Evolutionary conservation across 345 rosid species (phyloP).

Genomic region (Gossypium stocksii): DNA sequence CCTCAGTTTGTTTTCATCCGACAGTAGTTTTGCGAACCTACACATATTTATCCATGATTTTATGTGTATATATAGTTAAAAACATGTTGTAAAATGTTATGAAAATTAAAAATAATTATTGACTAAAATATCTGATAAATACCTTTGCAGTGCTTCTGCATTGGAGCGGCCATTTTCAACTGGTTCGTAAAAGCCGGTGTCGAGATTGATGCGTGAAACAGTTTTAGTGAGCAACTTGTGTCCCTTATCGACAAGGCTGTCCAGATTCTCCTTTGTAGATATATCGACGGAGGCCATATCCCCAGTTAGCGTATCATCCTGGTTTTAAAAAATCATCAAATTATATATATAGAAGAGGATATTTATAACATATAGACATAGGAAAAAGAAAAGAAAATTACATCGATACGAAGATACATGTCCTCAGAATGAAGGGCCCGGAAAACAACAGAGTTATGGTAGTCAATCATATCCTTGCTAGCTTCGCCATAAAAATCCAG

Average conservation of each 20-base stretch:
- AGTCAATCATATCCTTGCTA: constrained; percentile 57
- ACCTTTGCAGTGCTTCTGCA: constrained; percentile 58
- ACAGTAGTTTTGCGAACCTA: constrained; percentile 51
- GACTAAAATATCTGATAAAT: background rate
- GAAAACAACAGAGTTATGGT: constrained; percentile 45
- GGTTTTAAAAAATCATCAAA: too few species aligned
- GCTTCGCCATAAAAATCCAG: constrained; percentile 45
- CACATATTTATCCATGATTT: background rate
- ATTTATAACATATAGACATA: background rate
- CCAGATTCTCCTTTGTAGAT: constrained; percentile 47
- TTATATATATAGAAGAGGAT: too few species aligned
- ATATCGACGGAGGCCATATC: constrained; percentile 37
- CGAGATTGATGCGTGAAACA: constrained; percentile 37
- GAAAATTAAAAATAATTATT: too few species aligned
- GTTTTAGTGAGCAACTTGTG: constrained; percentile 36
- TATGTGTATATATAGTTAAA: too few species aligned
- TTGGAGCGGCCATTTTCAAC: constrained; percentile 42
- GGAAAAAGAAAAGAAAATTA: constrained; percentile 21
- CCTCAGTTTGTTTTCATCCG: constrained; percentile 45
- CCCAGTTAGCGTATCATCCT: constrained; percentile 30
- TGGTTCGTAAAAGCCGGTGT: constrained; percentile 50
- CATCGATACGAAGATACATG: constrained; percentile 63
- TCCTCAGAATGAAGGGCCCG: constrained; percentile 49
- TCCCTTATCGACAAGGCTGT: constrained; percentile 44
- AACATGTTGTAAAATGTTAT: too few species aligned